Conservation (phyloP, 1,139 yeast species). For the Lodderomyces margitis region DNA sequence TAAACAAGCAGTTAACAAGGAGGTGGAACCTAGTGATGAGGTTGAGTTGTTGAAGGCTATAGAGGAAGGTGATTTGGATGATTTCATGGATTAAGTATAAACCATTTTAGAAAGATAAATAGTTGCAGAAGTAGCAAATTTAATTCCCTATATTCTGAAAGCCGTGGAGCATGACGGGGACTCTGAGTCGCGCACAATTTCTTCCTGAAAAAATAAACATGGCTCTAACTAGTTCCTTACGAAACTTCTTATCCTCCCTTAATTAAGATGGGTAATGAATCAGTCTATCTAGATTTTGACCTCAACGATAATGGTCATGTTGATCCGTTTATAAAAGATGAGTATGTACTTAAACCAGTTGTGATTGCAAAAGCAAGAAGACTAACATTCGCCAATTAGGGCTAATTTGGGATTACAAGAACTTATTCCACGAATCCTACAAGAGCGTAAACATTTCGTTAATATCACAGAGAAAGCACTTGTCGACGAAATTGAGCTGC, state of each 20-base stretch:
- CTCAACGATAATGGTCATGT: constrained; percentile 27
- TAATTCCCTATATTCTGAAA: no score
- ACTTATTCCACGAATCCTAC: constrained; percentile 40
- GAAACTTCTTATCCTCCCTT: neutral
- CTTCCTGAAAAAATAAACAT: no score
- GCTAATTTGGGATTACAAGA: constrained; percentile 40
- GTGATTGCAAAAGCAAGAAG: neutral
- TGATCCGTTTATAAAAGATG: constrained; percentile 42
- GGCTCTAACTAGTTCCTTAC: no score
- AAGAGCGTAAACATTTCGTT: constrained; percentile 39
- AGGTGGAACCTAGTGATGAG: constrained; percentile 37
- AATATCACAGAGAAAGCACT: constrained; percentile 59
- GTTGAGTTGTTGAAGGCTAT: constrained; percentile 47
- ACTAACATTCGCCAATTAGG: constrained; percentile 26
- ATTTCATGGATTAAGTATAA: constrained; percentile 40
- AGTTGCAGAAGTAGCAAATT: no score
- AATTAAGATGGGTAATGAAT: constrained; percentile 12
- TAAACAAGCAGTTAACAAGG: constrained; percentile 31
- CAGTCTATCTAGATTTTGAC: constrained; percentile 22
- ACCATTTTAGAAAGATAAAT: no score
- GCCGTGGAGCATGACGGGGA: no score
- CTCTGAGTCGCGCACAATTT: no score
- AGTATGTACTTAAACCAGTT: constrained; percentile 25
- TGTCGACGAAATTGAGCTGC: constrained; percentile 20
- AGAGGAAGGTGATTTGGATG: constrained; percentile 51